Conservation (phyloP, 441 rosid genomes). For the Erodium chrysanthum region DNA sequence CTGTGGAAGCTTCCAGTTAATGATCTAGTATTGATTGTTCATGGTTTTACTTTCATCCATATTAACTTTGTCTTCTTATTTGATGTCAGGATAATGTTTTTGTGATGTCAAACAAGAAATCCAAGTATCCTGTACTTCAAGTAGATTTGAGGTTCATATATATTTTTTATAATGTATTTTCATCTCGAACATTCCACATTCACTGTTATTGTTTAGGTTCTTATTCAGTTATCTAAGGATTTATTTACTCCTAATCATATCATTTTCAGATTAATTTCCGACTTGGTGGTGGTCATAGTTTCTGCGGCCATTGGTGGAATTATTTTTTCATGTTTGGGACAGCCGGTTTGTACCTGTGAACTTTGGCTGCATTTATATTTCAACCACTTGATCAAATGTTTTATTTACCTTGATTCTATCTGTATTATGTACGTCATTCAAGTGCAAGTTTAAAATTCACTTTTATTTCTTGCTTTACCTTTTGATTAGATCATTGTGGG, state of each 20-base stretch:
- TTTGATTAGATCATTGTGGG: constrained; percentile 74
- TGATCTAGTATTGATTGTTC: background rate
- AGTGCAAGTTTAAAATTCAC: constrained; percentile 4
- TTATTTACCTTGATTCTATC: constrained; percentile 13
- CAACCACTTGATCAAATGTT: constrained; percentile 6
- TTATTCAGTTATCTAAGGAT: background rate
- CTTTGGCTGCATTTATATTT: constrained; percentile 13
- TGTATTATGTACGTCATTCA: constrained; percentile 15
- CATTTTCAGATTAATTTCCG: constrained; percentile 75
- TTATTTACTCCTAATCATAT: constrained; percentile 9
- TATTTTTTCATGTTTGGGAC: constrained; percentile 84
- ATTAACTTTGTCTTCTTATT: constrained; percentile 23
- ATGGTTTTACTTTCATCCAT: constrained; percentile 2
- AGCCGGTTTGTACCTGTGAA: constrained; percentile 58
- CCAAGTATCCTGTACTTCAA: constrained; percentile 93
- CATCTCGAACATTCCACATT: background rate
- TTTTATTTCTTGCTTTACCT: background rate
- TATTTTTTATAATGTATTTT: background rate
- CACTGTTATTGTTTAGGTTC: background rate
- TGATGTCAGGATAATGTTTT: constrained; percentile 67
- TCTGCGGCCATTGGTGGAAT: constrained; percentile 98
- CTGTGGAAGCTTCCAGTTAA: constrained; percentile 6
- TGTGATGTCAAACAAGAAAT: constrained; percentile 96
- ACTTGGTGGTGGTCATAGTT: constrained; percentile 89
- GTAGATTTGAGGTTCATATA: constrained; percentile 78